A percentile compares a stretch with the other conserved stretches of the same genome.
Evolutionary conservation across 1,284 basidiomycete species (phyloP).

Genomic region (Agroathelia rolfsii): DNA sequence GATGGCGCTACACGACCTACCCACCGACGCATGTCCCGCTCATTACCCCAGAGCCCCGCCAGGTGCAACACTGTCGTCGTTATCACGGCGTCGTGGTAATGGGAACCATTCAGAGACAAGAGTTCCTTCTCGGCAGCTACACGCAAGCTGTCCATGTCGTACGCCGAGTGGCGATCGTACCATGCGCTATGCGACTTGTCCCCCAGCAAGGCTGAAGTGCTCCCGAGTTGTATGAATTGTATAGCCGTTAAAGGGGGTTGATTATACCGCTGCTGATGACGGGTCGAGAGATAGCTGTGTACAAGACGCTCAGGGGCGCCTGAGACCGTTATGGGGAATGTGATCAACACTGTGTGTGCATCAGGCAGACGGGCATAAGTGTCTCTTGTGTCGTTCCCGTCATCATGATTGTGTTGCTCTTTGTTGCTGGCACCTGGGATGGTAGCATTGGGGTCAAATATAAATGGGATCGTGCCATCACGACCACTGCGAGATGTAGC

Average conservation of each 20-base stretch:
- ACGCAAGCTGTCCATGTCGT: too few species aligned
- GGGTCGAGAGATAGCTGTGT: constrained; percentile 23
- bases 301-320: constrained; percentile 34
- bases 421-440: constrained; percentile 26
- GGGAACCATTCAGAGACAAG: constrained; percentile 28
- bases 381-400: too few species aligned
- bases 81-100: too few species aligned
- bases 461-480: constrained; percentile 35
- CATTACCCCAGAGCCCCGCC: constrained; percentile 53
- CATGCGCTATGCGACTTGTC: constrained; percentile 20
- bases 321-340: constrained; percentile 43
- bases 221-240: constrained; percentile 51
- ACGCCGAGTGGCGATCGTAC: constrained; percentile 43
- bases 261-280: too few species aligned
- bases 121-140: constrained; percentile 46
- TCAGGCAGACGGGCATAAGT: constrained; percentile 41
- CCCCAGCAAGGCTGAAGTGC: too few species aligned
- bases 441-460: constrained; percentile 37
- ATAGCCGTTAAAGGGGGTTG: too few species aligned
- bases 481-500: constrained; percentile 46
- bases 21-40: constrained; percentile 38
- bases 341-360: constrained; percentile 50
- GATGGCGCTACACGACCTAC: constrained; percentile 40
- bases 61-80: constrained; percentile 50
- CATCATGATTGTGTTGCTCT: too few species aligned